Evolutionary conservation across 495 filamentous ascomycete genomes (phyloP).

Genomic region (Talaromyces ruber): DNA sequence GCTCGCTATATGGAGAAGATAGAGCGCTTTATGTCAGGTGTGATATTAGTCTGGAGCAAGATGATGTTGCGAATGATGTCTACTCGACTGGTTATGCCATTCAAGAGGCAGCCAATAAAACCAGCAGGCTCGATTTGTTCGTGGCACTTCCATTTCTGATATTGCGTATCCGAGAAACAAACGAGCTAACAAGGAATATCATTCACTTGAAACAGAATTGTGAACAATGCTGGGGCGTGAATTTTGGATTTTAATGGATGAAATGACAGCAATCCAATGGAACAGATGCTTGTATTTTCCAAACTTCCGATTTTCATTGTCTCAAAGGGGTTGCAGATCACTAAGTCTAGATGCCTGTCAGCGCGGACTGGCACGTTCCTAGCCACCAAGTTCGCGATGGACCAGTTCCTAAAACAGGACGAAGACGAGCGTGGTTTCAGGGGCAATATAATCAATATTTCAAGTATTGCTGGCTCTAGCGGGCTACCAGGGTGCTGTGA

Average conservation of each 20-base stretch:
- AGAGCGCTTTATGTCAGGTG: no score
- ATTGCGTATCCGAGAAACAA: background rate
- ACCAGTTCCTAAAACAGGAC: background rate
- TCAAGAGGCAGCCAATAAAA: no score
- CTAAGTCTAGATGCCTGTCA: background rate
- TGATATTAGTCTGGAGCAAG: no score
- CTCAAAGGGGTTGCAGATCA: background rate
- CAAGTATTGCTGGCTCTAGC: background rate
- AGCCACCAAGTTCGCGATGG: background rate
- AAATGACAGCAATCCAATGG: background rate
- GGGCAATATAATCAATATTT: background rate
- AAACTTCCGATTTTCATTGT: no score
- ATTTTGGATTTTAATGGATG: background rate
- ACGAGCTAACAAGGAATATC: background rate
- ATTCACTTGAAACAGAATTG: background rate
- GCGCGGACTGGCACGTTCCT: background rate
- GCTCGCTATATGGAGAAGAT: no score
- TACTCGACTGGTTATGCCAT: no score
- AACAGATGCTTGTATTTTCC: background rate
- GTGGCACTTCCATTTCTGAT: background rate
- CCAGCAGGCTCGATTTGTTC: background rate
- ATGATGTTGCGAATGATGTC: no score
- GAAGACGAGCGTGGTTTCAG: background rate
- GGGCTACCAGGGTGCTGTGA: background rate
- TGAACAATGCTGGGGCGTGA: background rate